phyloP scores from a whole-genome alignment of 2,329 filamentous ascomycete species.

The Dactylellina sp. region DNA sequence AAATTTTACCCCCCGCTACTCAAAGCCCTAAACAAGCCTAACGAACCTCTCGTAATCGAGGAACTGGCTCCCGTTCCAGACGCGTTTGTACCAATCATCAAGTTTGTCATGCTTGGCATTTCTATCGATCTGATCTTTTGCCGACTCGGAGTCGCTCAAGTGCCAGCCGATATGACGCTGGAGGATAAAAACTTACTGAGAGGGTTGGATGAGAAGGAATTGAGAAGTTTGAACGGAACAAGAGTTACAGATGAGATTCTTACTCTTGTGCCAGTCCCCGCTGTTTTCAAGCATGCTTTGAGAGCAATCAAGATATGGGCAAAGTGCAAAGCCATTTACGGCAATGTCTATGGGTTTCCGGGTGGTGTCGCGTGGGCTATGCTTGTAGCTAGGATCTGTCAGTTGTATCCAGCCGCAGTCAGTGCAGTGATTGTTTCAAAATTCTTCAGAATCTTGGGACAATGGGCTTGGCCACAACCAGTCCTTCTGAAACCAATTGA shows the following conservation, averaged over 20 bases:
- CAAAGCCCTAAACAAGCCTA: constrained; percentile 72
- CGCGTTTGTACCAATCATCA: constrained; percentile 96
- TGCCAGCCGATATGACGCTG: constrained; percentile 79
- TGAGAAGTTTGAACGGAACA: constrained; percentile 91
- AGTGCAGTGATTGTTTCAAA: constrained; percentile 89
- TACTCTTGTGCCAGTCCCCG: constrained; percentile 85
- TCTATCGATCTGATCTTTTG: constrained; percentile 95
- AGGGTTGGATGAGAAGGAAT: constrained; percentile 85
- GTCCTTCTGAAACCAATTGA: constrained; percentile 90
- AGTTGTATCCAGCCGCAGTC: constrained; percentile 92
- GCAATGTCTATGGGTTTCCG: constrained; percentile 95
- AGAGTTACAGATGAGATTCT: constrained; percentile 94
- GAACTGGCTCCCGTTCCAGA: constrained; percentile 87
- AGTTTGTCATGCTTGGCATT: constrained; percentile 89
- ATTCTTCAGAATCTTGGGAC: constrained; percentile 91
- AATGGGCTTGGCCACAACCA: constrained; percentile 95
- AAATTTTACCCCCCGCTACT: constrained; percentile 84
- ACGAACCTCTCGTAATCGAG: constrained; percentile 78
- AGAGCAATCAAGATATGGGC: constrained; percentile 97
- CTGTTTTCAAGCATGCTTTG: constrained; percentile 87
- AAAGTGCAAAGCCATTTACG: constrained; percentile 89
- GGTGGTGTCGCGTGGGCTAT: constrained; percentile 98
- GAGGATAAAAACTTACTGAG: constrained; percentile 86
- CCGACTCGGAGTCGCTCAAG: constrained; percentile 76
- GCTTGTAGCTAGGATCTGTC: constrained; percentile 93